A percentile compares a stretch with the other conserved stretches of the same genome.
Conservation (phyloP, 1,139 yeast species). For the Suhomyces terraborum region DNA sequence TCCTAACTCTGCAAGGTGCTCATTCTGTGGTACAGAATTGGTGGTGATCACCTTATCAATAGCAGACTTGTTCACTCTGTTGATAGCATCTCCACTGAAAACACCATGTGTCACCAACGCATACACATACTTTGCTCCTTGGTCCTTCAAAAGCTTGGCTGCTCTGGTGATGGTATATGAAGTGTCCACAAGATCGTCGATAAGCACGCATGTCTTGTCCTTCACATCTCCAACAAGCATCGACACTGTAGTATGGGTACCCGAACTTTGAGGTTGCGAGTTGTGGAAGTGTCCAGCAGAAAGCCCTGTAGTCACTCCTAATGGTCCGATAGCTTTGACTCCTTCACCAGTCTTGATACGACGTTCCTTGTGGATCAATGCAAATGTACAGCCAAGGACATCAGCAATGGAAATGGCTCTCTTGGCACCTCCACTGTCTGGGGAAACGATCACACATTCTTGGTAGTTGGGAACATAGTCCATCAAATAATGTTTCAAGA, state of each 20-base stretch:
- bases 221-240: conserved; percentile 94
- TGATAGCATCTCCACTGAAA: conserved; percentile 88
- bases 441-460: conserved; percentile 86
- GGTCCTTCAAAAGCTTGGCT: conserved; percentile 85
- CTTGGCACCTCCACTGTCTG: conserved; percentile 98
- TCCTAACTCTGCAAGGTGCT: conserved; percentile 55
- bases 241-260: conserved; percentile 35
- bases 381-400: conserved; percentile 83
- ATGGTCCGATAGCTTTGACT: conserved; percentile 24
- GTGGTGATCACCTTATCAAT: conserved; percentile 88
- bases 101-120: conserved; percentile 93
- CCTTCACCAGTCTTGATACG: conserved; percentile 42
- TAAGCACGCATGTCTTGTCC: conserved; percentile 77
- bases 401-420: conserved; percentile 95
- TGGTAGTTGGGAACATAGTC: conserved; percentile 72
- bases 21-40: conserved; percentile 87
- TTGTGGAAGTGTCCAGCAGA: conserved; percentile 5
- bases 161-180: conserved; percentile 91
- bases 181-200: conserved; percentile 94
- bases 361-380: conserved; percentile 93
- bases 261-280: conserved; percentile 3
- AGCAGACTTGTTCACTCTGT: conserved; percentile 63
- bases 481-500: conserved; percentile 76
- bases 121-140: conserved; percentile 84
- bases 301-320: conserved; percentile 10